Conservation (phyloP, 2,329 filamentous ascomycete species). For the Ophiostoma piceae region DNA sequence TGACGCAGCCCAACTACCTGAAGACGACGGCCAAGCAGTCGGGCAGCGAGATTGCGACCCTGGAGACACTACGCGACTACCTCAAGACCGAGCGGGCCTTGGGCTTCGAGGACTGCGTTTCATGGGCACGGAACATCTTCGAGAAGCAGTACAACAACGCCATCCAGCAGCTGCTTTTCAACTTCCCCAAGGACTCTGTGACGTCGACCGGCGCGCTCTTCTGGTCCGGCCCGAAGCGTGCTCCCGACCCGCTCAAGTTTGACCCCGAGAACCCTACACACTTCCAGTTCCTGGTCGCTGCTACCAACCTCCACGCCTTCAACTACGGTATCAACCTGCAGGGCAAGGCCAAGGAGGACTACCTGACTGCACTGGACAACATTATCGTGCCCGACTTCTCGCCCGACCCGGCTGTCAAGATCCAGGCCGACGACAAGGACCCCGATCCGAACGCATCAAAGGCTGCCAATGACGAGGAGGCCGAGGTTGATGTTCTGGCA, state of each 20-base stretch:
- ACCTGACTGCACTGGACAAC: constrained; percentile 74
- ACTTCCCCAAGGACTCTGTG: constrained; percentile 90
- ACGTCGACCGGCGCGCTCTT: constrained; percentile 87
- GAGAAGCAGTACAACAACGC: constrained; percentile 97
- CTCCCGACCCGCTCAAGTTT: constrained; percentile 86
- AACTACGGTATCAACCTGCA: constrained; percentile 96
- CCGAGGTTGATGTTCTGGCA: constrained; percentile 69
- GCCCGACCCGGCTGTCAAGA: constrained; percentile 86
- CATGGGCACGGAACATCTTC: constrained; percentile 89
- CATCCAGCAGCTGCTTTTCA: constrained; percentile 90
- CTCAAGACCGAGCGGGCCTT: constrained; percentile 87
- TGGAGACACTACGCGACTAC: constrained; percentile 86
- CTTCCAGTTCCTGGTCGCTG: constrained; percentile 80
- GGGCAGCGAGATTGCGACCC: constrained; percentile 87
- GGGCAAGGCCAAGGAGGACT: constrained; percentile 63
- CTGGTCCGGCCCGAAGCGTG: constrained; percentile 98
- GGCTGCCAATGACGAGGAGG: constrained; percentile 59
- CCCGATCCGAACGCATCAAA: constrained; percentile 70
- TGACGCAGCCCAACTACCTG: constrained; percentile 86
- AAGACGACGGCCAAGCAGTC: constrained; percentile 83
- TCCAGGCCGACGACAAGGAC: constrained; percentile 92
- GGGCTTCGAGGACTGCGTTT: constrained; percentile 92
- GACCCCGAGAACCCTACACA: constrained; percentile 80
- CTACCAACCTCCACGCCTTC: constrained; percentile 89
- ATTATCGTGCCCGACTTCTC: constrained; percentile 95